phyloP scores from a whole-genome alignment of 345 rosid species.

The Eucalyptus cloeziana region DNA sequence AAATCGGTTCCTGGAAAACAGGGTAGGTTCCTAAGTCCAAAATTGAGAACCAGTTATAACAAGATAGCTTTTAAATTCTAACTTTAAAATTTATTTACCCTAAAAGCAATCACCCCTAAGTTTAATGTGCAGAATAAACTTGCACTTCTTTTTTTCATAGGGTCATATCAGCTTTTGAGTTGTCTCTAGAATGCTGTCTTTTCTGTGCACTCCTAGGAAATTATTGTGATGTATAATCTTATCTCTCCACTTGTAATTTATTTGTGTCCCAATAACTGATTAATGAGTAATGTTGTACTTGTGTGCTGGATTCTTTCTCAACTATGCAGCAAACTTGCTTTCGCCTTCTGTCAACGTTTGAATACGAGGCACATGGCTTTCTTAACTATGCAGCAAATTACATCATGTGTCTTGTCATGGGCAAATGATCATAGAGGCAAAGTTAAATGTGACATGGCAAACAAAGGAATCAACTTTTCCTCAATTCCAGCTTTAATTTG shows the following conservation, averaged over 20 bases:
- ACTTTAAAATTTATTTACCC: no score
- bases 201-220: background rate
- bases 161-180: background rate
- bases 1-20: fast-evolving
- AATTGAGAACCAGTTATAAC: no score
- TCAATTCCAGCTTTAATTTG: no score
- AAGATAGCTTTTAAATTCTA: no score
- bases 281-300: background rate
- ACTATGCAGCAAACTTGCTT: background rate
- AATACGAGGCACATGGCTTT: no score
- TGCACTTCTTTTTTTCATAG: background rate
- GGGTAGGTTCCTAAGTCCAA: no score
- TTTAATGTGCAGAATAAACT: background rate
- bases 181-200: background rate
- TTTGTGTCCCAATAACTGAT: background rate
- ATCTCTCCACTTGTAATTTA: background rate
- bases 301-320: background rate
- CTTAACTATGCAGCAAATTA: no score
- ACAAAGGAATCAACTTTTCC: no score
- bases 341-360: background rate
- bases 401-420: no score
- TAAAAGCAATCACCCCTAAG: no score
- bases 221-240: background rate
- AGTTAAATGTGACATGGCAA: no score
- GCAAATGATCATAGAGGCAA: no score